Evolutionary conservation across 805 yeast genomes (phyloP), one percentile per base, ranked within the genome.

Genomic region (Yarrowia sp.): DNA sequence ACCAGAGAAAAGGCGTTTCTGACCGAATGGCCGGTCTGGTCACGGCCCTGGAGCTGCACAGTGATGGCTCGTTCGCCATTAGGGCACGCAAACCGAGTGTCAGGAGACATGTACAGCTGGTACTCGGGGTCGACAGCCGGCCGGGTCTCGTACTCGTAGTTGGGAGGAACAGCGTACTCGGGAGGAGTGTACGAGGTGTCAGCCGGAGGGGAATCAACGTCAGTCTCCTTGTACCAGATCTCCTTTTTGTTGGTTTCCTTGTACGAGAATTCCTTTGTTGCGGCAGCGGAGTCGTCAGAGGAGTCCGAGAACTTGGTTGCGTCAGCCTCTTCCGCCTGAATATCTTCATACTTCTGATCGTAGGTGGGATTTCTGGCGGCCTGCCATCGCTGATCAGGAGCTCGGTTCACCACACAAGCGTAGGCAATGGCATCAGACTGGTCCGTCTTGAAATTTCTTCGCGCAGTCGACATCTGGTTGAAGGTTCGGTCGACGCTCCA

Each of bases 101-200:
- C 63, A n/a, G 63, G 32, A 9, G 63, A 56, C 63, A 56, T 56
- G 63, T 41, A 56, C 40, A 56, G 48, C 63, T 56, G 63, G 63
- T 56, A 56, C 63, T 56, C 63, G 63, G 63, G 63, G 48, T 56
- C 63, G 15, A 56, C 63, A 7, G 63, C 63, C 5, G 63, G 63
- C 0, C 48, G 22, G 12, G 46, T 56, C 16, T 56, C 11, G 38
- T 42, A 41, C 48, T 56, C 48, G 38, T 56, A 26, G 46, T 56
- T 41, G 11, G 63, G 63, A n/a, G 48, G 46, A 4, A 8, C 48
- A 7, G 46, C 22, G 40, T 56, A 56, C 63, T 41, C 22, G 1
- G 63, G 63, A 56, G 46, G 63, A 5, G 63, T 26, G 48, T 56
- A 56, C 12, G 14, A 11, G 12, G 52, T 48, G 36, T 22, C 61